Conservation (phyloP, 2,329 filamentous ascomycete species). For the Pseudocercospora pini-densiflorae region DNA sequence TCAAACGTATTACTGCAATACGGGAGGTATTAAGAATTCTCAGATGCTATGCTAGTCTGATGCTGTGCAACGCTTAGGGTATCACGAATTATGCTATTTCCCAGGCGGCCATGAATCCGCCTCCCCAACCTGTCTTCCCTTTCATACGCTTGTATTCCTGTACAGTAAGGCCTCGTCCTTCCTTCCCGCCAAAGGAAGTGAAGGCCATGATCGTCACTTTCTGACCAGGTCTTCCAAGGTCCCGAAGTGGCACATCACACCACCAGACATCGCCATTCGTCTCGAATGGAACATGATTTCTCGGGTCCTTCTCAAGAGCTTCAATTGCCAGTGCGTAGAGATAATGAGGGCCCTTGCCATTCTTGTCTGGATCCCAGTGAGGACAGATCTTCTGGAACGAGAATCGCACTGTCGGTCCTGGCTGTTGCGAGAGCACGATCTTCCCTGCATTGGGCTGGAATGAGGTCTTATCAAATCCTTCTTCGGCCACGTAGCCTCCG, state of each 20-base stretch:
- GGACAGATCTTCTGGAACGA: conserved; percentile 78
- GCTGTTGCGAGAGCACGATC: conserved; percentile 63
- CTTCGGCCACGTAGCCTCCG: conserved; percentile 50
- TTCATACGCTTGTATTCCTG: conserved; percentile 54
- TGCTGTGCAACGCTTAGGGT: conserved; percentile 7
- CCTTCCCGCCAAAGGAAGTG: conserved; percentile 54
- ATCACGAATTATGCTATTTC: conserved; percentile 48
- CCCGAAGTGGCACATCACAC: conserved; percentile 68
- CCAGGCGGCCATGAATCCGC: conserved; percentile 60
- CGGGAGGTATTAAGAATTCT: neutral
- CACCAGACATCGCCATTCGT: conserved; percentile 81
- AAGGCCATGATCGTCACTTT: conserved; percentile 68
- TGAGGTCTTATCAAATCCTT: conserved; percentile 59
- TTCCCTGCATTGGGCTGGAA: conserved; percentile 65
- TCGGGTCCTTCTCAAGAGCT: conserved; percentile 57
- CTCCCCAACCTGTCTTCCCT: conserved; percentile 53
- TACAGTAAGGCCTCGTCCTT: conserved; percentile 58
- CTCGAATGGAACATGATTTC: conserved; percentile 73
- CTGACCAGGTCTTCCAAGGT: conserved; percentile 71
- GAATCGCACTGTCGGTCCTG: conserved; percentile 61
- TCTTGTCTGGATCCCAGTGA: conserved; percentile 77
- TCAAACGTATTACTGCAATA: conserved; percentile 25
- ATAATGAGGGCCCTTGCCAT: conserved; percentile 68
- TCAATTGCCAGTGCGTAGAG: conserved; percentile 72
- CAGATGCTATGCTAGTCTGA: neutral